A percentile compares a stretch with the other conserved stretches of the same genome.
phyloP scores from a whole-genome alignment of 1,284 basidiomycete genomes.

The Phylloboletellus chloephorus region DNA sequence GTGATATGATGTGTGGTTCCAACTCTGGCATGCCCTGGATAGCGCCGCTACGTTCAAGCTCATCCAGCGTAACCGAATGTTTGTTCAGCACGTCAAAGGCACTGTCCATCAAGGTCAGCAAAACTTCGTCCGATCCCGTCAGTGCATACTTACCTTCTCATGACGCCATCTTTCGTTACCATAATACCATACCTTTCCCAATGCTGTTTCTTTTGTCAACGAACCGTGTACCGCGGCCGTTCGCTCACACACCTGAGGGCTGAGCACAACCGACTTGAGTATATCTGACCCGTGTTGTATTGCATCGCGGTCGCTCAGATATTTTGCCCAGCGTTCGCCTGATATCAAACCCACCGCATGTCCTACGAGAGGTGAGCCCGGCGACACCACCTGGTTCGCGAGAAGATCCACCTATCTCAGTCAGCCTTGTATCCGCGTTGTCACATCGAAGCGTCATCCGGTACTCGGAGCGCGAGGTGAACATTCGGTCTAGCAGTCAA shows the following conservation, averaged over 20 bases:
- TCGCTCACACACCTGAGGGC: slow-evolving; percentile 50
- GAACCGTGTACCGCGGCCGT: not conserved
- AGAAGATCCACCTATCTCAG: slow-evolving; percentile 52
- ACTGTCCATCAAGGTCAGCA: slow-evolving; percentile 34
- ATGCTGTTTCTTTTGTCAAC: slow-evolving; percentile 33
- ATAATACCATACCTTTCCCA: slow-evolving; percentile 57
- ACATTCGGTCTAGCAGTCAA: slow-evolving; percentile 72
- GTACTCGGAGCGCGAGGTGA: slow-evolving; percentile 87
- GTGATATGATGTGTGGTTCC: slow-evolving; percentile 48
- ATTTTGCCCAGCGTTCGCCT: slow-evolving; percentile 55
- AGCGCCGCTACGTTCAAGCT: slow-evolving; percentile 36
- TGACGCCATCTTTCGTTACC: slow-evolving; percentile 55
- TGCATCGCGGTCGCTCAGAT: slow-evolving; percentile 43
- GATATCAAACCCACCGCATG: slow-evolving; percentile 57
- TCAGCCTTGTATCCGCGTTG: slow-evolving; percentile 81
- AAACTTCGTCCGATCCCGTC: not conserved
- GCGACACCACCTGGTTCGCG: not conserved
- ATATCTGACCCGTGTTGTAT: slow-evolving; percentile 48
- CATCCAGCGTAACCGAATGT: slow-evolving; percentile 47
- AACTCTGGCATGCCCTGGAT: slow-evolving; percentile 55
- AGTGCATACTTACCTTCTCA: slow-evolving; percentile 44
- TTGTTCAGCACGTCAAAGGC: slow-evolving; percentile 74
- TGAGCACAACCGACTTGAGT: slow-evolving; percentile 46
- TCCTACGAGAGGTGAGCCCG: slow-evolving; percentile 33
- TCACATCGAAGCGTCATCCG: slow-evolving; percentile 82